Conservation (phyloP, 2,329 filamentous ascomycete genomes). For the Fusarium agapanthi region DNA sequence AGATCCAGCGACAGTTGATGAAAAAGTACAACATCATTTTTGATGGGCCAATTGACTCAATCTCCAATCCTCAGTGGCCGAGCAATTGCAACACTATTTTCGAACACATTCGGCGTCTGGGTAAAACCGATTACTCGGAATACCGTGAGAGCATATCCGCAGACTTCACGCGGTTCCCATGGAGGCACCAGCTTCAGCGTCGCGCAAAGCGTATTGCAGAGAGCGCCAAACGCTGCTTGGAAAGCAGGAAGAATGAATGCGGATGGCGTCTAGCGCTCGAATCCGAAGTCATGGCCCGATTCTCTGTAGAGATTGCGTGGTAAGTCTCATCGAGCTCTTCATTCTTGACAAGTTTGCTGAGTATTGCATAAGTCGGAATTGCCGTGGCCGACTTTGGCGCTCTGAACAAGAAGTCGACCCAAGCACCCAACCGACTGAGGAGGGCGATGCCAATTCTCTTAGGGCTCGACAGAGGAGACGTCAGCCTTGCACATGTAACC, state of each 20-base stretch:
- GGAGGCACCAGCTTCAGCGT: too few species aligned
- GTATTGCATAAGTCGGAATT: too few species aligned
- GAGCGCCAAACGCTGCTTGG: not conserved
- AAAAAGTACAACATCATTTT: not conserved
- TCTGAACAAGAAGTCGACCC: not conserved
- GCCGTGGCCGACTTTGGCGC: not conserved
- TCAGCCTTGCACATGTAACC: not conserved
- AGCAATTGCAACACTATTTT: too few species aligned
- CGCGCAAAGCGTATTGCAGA: not conserved
- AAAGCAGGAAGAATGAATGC: not conserved
- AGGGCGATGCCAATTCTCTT: not conserved
- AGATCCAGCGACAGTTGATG: not conserved
- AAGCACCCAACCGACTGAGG: too few species aligned
- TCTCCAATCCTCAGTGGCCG: not conserved
- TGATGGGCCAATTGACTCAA: not conserved
- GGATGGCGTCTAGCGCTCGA: not conserved
- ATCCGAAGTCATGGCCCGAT: not conserved
- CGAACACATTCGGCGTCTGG: rapidly evolving
- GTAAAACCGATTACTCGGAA: rapidly evolving
- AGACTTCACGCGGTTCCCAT: rapidly evolving
- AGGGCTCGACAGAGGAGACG: not conserved
- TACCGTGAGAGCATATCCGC: too few species aligned
- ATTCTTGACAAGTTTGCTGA: too few species aligned
- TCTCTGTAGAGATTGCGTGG: not conserved
- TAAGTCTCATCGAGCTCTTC: too few species aligned